A percentile compares a stretch with the other conserved stretches of the same genome.
phyloP scores from a whole-genome alignment of 345 rosid species.

The Acer saccharum region DNA sequence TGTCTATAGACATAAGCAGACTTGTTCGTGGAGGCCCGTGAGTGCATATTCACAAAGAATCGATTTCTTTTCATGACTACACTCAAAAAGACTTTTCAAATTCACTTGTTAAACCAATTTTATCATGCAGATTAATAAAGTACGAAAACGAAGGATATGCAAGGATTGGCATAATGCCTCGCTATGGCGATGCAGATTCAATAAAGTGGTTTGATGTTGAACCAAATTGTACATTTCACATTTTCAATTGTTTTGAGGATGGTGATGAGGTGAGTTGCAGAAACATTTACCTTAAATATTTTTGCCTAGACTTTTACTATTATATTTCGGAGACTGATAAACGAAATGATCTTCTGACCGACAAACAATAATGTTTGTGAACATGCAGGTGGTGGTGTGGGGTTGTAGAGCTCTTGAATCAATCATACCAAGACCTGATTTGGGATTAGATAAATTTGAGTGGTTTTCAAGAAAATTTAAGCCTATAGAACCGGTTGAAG shows the following conservation, averaged over 20 bases:
- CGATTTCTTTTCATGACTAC: background rate
- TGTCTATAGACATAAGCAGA: conserved; percentile 38
- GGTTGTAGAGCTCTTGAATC: conserved; percentile 51
- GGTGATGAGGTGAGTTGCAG: conserved; percentile 50
- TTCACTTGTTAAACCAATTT: background rate
- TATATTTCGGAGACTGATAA: background rate
- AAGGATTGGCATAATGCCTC: conserved; percentile 56
- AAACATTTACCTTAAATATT: background rate
- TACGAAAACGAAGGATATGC: conserved; percentile 40
- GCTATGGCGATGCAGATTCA: conserved; percentile 47
- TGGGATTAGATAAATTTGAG: conserved; percentile 33
- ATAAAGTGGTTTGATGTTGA: conserved; percentile 48
- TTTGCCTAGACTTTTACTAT: background rate
- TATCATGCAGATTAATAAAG: conserved; percentile 32
- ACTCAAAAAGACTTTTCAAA: too few relatives aligned
- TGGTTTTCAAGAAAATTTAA: conserved; percentile 32
- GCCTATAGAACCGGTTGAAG: background rate
- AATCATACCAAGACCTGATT: conserved; percentile 35
- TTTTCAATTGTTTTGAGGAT: conserved; percentile 56
- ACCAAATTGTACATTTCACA: conserved; percentile 39
- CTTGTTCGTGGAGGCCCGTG: conserved; percentile 54
- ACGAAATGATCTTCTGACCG: background rate
- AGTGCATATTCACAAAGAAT: conserved; percentile 25
- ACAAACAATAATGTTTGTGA: background rate
- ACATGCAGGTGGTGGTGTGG: conserved; percentile 41